Conservation (phyloP, 2,329 filamentous ascomycete genomes). For the Sclerotiophoma versabilis region DNA sequence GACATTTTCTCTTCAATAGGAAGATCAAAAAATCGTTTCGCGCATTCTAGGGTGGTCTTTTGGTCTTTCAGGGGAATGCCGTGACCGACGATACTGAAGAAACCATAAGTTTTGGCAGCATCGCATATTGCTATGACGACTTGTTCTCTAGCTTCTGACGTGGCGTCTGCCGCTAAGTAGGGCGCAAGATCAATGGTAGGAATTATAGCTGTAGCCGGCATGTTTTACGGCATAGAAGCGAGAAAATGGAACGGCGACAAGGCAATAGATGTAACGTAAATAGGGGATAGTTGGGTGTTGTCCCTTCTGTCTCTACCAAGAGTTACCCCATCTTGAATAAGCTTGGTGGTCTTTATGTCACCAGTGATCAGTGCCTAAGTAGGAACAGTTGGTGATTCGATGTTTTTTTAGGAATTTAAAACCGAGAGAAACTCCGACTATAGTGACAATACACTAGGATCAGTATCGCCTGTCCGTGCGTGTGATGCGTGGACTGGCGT, state of each 20-base stretch:
- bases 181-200: not conserved
- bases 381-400: too few relatives aligned
- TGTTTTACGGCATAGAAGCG: not conserved
- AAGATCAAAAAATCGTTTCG: constrained; percentile 16
- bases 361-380: too few relatives aligned
- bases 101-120: constrained; percentile 20
- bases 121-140: constrained; percentile 18
- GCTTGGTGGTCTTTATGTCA: too few relatives aligned
- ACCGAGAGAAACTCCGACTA: not conserved
- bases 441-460: not conserved
- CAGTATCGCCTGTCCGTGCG: not conserved
- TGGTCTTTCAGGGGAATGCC: constrained; percentile 19
- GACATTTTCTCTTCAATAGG: constrained; percentile 22
- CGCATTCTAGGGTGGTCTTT: constrained; percentile 2
- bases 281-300: too few relatives aligned
- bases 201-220: not conserved
- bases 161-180: not conserved
- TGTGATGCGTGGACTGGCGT: too few relatives aligned
- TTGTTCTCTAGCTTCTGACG: not conserved
- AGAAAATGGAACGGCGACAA: not conserved
- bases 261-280: not conserved
- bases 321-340: too few relatives aligned
- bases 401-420: not conserved
- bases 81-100: constrained; percentile 25
- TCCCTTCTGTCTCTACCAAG: too few relatives aligned